Conservation (phyloP, 2,329 filamentous ascomycete species). For the Microcera coccophila region DNA sequence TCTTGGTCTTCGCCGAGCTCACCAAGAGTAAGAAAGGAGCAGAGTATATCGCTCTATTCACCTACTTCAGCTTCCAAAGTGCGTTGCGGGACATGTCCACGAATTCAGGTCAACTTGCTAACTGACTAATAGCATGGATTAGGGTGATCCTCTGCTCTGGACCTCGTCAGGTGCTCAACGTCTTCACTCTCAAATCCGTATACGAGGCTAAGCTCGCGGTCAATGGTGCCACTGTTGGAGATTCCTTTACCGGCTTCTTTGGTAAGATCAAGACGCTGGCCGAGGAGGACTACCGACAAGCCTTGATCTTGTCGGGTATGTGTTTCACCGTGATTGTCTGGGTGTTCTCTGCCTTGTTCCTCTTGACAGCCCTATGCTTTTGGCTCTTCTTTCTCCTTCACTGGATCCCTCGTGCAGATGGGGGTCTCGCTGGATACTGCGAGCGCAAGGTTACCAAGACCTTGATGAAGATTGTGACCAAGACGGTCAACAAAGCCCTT, state of each 20-base stretch:
- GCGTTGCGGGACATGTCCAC: slow-evolving; percentile 27
- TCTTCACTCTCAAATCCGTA: slow-evolving; percentile 80
- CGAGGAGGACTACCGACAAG: slow-evolving; percentile 70
- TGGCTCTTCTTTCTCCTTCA: slow-evolving; percentile 90
- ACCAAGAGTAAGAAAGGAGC: slow-evolving; percentile 88
- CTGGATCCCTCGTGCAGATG: slow-evolving; percentile 79
- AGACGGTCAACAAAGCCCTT: slow-evolving; percentile 84
- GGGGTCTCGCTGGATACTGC: slow-evolving; percentile 79
- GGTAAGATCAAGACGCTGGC: slow-evolving; percentile 73
- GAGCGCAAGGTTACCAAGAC: slow-evolving; percentile 85
- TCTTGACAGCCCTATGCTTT: slow-evolving; percentile 71
- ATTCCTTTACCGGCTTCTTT: slow-evolving; percentile 72
- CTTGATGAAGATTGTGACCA: slow-evolving; percentile 77
- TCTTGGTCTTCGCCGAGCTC: slow-evolving; percentile 86
- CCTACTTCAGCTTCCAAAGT: slow-evolving; percentile 75
- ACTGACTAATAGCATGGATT: slow-evolving; percentile 63
- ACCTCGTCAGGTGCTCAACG: slow-evolving; percentile 87
- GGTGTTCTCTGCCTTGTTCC: slow-evolving; percentile 72
- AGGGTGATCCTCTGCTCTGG: slow-evolving; percentile 87
- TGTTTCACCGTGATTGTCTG: slow-evolving; percentile 86
- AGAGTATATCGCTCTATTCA: slow-evolving; percentile 86
- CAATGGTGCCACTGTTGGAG: slow-evolving; percentile 50
- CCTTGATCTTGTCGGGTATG: slow-evolving; percentile 84
- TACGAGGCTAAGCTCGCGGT: slow-evolving; percentile 69
- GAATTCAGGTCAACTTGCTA: slow-evolving; percentile 8